phyloP scores from a whole-genome alignment of 306 rosid genomes.

The peach (Prunus persica) region DNA sequence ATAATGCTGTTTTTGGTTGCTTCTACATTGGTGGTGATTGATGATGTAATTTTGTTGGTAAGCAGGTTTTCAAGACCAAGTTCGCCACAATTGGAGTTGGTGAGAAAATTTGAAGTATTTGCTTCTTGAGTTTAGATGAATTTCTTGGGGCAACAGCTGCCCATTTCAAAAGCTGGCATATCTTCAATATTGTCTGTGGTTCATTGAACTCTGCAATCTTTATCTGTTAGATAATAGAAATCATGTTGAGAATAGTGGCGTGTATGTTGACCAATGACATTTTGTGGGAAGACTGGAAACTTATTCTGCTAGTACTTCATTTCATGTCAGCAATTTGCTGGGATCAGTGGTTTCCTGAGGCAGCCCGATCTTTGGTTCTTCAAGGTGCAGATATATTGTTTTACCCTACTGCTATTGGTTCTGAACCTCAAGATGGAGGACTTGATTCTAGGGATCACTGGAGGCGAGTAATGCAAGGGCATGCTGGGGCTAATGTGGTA shows the following conservation, averaged over 20 bases:
- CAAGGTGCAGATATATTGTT: constrained; percentile 97
- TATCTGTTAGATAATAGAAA: neutral
- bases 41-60: constrained; percentile 20
- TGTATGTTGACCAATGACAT: neutral
- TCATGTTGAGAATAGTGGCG: neutral
- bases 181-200: neutral
- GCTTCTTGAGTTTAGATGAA: neutral
- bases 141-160: neutral
- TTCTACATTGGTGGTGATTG: constrained; percentile 17
- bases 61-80: constrained; percentile 89
- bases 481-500: constrained; percentile 95
- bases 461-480: constrained; percentile 98
- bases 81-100: constrained; percentile 91
- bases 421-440: constrained; percentile 84
- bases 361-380: constrained; percentile 91
- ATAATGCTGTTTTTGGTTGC: constrained; percentile 3
- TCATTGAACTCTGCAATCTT: constrained; percentile 4
- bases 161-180: constrained; percentile 8
- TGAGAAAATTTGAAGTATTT: constrained; percentile 35
- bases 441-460: constrained; percentile 91
- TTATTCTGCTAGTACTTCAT: constrained; percentile 21
- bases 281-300: constrained; percentile 5
- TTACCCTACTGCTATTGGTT: constrained; percentile 96
- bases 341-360: constrained; percentile 99
- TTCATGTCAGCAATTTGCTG: constrained; percentile 81